Base-by-base conservation (phyloP, 805 yeast species). In the Pichia paraexigua region DNA sequence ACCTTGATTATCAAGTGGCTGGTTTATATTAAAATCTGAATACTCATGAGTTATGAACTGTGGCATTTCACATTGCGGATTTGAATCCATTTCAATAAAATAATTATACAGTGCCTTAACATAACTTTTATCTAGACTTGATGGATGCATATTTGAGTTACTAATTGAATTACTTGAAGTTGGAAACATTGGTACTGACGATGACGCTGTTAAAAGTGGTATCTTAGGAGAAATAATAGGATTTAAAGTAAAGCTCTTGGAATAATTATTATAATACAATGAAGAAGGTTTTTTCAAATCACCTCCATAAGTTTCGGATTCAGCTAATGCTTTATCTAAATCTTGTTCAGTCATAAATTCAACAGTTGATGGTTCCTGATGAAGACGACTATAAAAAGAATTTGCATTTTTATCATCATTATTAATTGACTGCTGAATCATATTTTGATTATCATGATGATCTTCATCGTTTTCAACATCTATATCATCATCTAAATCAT, bases 1-100 rank as follows among this genome's bases (percentile, higher is more conserved):
- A 1, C 96, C 95, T 63, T 94, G 97, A 53, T 87, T 91, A 64
- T 94, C 99, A 25, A 94, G 87, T 5, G 89, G 82, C 49, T 85
- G 87, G 70, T 83, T 78, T 54, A 87, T 76, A 57, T 86, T 80
- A 59, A 85, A 83, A 49, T 78, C 84, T 24, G 41, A 30, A 2
- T 86, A 82, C 0, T 88, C 84, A 57, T 80, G 74, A 40, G 76
- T 70, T 17, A 87, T 70, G 60, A 86, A 82, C 24, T 76, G 79
- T 0, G 95, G 95, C 28, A 61, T 40, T 56, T 60, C 48, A 13
- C 51, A 54, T 42, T 55, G 54, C 27, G 61, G 45, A 37, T 76
- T 84, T 9, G 48, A 44, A 40, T 51, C 53, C 22, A 28, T 43
- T 47, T 51, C 53, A 47, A 47, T 51, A 35, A 51, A 51, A 47